These are phyloP conservation scores for Potentilla sterilis DNA, from an alignment of 306 rosid genomes.

Conservation along the genomic window DNA sequence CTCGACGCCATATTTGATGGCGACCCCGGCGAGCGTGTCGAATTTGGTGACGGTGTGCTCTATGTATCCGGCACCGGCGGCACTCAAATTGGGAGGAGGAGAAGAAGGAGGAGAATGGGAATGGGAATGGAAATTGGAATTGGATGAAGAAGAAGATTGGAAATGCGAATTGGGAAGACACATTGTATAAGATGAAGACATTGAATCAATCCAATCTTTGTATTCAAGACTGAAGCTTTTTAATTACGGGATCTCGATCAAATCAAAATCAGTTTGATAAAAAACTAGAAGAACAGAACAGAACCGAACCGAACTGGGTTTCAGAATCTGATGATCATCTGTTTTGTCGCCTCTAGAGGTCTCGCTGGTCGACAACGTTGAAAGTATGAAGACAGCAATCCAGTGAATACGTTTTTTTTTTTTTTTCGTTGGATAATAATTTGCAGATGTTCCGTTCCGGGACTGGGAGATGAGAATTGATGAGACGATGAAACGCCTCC, in stretches of 20 bases:
- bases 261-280: not conserved
- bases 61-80: conserved; percentile 35
- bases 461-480: not conserved
- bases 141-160: conserved; percentile 23
- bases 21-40: conserved; percentile 86
- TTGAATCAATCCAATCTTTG: not conserved
- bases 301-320: not conserved
- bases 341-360: not conserved
- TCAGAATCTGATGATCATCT: not conserved
- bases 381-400: not conserved
- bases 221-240: not conserved
- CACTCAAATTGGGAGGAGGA: not conserved
- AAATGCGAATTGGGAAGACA: conserved; percentile 21
- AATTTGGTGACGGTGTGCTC: conserved; percentile 69
- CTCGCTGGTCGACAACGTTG: not conserved
- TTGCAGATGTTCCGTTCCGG: not conserved
- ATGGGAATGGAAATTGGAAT: conserved; percentile 22
- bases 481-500: conserved; percentile 4
- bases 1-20: conserved; percentile 96
- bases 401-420: not conserved
- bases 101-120: conserved; percentile 20
- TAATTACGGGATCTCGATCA: not conserved
- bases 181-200: not conserved
- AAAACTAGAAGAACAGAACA: not conserved
- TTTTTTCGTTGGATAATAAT: not conserved